phyloP scores from a whole-genome alignment of 441 rosid genomes.

The Populus hybrid region DNA sequence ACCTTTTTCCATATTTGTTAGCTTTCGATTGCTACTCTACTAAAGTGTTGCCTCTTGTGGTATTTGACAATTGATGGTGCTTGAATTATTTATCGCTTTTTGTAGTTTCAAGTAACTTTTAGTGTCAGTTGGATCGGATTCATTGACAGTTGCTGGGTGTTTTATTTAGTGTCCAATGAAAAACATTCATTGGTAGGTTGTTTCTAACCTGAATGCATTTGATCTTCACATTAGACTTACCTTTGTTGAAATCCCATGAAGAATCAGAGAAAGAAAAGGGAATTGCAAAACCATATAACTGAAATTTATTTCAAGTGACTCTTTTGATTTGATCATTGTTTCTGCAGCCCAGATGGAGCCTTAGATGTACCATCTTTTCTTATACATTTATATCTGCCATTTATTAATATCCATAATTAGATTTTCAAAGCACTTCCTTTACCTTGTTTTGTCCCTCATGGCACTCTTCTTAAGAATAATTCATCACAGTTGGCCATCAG shows the following conservation, averaged over 20 bases:
- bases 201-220: neutral
- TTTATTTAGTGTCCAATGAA: neutral
- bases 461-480: neutral
- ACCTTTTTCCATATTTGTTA: neutral
- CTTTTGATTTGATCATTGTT: neutral
- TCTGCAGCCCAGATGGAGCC: neutral
- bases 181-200: neutral
- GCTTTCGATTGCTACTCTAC: neutral
- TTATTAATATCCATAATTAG: neutral
- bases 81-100: conserved; percentile 7
- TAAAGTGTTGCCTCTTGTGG: neutral
- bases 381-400: neutral
- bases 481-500: neutral
- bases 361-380: neutral
- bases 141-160: neutral
- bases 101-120: neutral
- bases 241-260: neutral
- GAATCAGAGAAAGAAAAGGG: neutral
- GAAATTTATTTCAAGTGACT: neutral
- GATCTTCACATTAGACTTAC: neutral
- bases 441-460: neutral
- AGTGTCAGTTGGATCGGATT: neutral
- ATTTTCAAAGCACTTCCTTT: neutral
- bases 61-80: neutral
- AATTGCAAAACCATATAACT: conserved; percentile 3